These are phyloP conservation scores for Dictyostelium purpureum DNA, from an alignment of 78 protist species.

Conservation along the genomic window DNA sequence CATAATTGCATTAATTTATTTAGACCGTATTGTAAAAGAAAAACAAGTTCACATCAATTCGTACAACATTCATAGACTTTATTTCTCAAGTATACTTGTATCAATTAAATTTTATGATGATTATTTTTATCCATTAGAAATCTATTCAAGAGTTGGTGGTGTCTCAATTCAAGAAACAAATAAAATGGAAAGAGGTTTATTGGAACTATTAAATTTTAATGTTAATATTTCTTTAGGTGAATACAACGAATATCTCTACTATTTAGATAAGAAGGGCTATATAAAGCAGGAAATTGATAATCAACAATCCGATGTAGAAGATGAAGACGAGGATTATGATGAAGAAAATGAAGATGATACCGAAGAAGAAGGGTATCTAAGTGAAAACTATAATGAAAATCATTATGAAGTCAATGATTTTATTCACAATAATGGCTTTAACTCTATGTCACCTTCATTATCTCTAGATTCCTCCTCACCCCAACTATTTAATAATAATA, in stretches of 20 bases:
- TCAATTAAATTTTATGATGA: constrained; percentile 65
- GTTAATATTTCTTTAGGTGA: not conserved
- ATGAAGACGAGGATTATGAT: not conserved
- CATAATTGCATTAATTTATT: constrained; percentile 33
- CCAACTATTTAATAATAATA: not conserved
- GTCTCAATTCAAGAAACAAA: constrained; percentile 10
- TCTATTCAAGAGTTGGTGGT: constrained; percentile 75
- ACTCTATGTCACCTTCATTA: not conserved
- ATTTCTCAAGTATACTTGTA: constrained; percentile 29
- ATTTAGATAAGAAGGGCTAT: constrained; percentile 37
- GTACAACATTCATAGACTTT: constrained; percentile 40
- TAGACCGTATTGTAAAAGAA: constrained; percentile 13
- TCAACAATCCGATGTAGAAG: constrained; percentile 43
- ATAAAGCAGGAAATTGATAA: constrained; percentile 2
- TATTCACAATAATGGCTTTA: not conserved
- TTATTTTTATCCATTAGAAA: constrained; percentile 30
- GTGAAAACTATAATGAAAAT: not conserved
- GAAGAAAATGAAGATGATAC: not conserved
- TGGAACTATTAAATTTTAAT: constrained; percentile 51
- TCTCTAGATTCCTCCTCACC: not conserved
- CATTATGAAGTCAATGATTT: not conserved
- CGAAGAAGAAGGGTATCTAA: not conserved
- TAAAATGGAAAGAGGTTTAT: constrained; percentile 23
- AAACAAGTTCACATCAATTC: constrained; percentile 1
- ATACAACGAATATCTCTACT: constrained; percentile 1